A percentile compares a stretch with the other conserved stretches of the same genome.
Evolutionary conservation across 2,329 filamentous ascomycete species (phyloP).

Genomic region (Juglanconis oblonga): DNA sequence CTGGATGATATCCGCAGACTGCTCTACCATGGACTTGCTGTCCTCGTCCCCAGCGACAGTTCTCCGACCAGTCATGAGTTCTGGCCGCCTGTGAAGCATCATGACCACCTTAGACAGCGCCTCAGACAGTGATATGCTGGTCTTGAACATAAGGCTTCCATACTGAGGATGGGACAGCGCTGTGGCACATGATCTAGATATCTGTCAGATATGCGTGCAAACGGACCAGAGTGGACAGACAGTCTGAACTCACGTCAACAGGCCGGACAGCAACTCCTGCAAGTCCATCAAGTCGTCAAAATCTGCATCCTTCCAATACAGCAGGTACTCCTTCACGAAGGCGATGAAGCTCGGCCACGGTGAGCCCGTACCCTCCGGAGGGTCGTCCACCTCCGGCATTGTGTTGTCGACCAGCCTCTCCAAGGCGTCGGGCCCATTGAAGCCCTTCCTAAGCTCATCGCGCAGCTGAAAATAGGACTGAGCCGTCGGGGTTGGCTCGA

Average conservation of each 20-base stretch:
- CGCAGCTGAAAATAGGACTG: conserved; percentile 61
- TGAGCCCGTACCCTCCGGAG: conserved; percentile 60
- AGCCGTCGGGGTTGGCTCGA: conserved; percentile 67
- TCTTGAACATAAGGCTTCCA: conserved; percentile 78
- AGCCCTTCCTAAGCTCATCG: conserved; percentile 61
- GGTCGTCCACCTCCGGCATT: conserved; percentile 63
- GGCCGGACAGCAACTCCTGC: conserved; percentile 68
- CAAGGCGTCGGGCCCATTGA: conserved; percentile 42
- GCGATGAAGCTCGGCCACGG: conserved; percentile 74
- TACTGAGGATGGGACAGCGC: conserved; percentile 77
- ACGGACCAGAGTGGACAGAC: not conserved
- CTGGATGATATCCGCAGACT: conserved; percentile 83
- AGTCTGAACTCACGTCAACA: conserved; percentile 64
- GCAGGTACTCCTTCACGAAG: conserved; percentile 78
- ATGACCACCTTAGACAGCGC: conserved; percentile 81
- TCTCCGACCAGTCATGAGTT: conserved; percentile 66
- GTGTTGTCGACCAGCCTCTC: conserved; percentile 61
- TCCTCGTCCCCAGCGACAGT: conserved; percentile 61
- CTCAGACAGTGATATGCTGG: conserved; percentile 77
- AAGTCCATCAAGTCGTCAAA: conserved; percentile 71
- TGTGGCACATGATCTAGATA: conserved; percentile 70
- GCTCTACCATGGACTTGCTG: conserved; percentile 77
- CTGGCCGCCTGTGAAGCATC: conserved; percentile 75
- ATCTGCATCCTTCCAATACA: conserved; percentile 78
- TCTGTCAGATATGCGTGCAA: not conserved